Evolutionary conservation across 495 filamentous ascomycete species (phyloP), one percentile per base, ranked within the genome.

Genomic region (Aspergillus asperescens): DNA sequence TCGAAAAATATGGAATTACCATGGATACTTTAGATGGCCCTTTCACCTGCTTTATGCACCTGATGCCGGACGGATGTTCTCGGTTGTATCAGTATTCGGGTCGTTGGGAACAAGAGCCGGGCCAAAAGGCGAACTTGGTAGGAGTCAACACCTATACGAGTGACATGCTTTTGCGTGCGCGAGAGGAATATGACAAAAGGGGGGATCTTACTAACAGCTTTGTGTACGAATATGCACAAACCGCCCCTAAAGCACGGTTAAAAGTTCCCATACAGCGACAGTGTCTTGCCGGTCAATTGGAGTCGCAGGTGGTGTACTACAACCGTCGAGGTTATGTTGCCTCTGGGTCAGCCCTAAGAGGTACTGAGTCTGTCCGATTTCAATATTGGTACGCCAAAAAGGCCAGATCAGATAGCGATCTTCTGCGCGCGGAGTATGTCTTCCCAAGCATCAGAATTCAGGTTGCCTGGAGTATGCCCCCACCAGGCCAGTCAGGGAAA

Each of bases 381-480:
- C 70, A 76, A 48, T 78, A 74, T 47, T 70, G 69, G 31, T 81
- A 81, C 62, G 76, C 77, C 23, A 81, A 81, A 55, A 72, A 73
- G 46, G 70, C 77, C 19, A 72, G 64, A 47, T 78, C 72, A 47
- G 77, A 74, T 24, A 79, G 79, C 55, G 78, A 80, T 50, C 70
- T 83, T 8, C 70, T 83, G 1, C 71, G 79, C 39, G 80, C 73
- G 3, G 78, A 83, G 48, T 83, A 74, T 50, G 68, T 71, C 1
- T 62, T 81, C 50, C 67, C 71, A 13, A 75, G 80, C 48, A 74
- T 80, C 61, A 75, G 67, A 47, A 74, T 71, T 53, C 72, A 66
- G 12, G 77, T 82, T 0, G 68, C 73, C 31, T 83, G 80, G 80
- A 77, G 75, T 59, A 76, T 76, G 34, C 74, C 80, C 45, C 79